Percentiles rank a stretch among this genome's conserved stretches.
phyloP scores from a whole-genome alignment of 192 early-diverging fungal species.

The Backusella luteola region DNA sequence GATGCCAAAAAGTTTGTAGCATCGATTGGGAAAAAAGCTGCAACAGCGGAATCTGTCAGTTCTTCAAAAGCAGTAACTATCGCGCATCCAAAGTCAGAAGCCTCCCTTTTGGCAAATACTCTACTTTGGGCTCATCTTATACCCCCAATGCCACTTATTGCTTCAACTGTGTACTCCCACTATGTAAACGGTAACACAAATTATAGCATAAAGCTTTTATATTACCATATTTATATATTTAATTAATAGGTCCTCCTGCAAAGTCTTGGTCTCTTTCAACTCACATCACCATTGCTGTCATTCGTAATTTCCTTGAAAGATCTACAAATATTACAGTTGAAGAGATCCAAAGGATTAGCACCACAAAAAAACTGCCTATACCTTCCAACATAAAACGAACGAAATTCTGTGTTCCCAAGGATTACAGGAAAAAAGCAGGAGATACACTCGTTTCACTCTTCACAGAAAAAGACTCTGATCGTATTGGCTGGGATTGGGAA shows the following conservation, averaged over 20 bases:
- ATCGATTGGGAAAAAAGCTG: neutral
- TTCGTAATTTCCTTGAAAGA: conserved; percentile 32
- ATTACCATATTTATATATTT: neutral
- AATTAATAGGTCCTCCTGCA: conserved; percentile 39
- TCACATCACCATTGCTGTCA: conserved; percentile 28
- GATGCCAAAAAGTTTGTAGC: neutral
- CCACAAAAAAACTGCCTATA: conserved; percentile 20
- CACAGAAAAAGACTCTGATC: conserved; percentile 16
- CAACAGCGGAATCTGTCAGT: neutral
- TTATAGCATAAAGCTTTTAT: neutral
- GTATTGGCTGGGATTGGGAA: conserved; percentile 50
- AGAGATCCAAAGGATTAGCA: conserved; percentile 34
- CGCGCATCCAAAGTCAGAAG: neutral
- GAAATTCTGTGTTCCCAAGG: conserved; percentile 20
- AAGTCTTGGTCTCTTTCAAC: conserved; percentile 43
- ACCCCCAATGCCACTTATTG: conserved; percentile 14
- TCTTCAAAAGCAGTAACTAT: neutral
- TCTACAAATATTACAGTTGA: conserved; percentile 33
- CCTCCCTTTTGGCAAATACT: conserved; percentile 5
- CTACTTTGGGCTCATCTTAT: conserved; percentile 13
- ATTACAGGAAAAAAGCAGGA: conserved; percentile 36
- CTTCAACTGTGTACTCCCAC: conserved; percentile 13
- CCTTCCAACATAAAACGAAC: conserved; percentile 14
- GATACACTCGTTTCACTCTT: conserved; percentile 33
- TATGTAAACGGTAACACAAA: conserved; percentile 18